A percentile compares a stretch with the other conserved stretches of the same genome.
These are phyloP conservation scores for Chrysanthemum seticuspe DNA, from an alignment of 129 eudicot species.

Conservation along the genomic window DNA sequence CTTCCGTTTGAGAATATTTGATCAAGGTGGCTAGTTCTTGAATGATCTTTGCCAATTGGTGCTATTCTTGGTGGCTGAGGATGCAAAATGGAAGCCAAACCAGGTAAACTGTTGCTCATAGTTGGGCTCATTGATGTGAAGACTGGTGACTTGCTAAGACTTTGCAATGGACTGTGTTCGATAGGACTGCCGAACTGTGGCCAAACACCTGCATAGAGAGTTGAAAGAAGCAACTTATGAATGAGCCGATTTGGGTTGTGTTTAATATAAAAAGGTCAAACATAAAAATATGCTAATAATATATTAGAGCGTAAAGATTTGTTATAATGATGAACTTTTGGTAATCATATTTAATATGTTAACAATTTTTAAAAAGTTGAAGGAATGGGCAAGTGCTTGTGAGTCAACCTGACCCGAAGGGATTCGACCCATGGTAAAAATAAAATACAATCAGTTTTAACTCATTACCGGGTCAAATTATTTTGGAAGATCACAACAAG, in stretches of 20 bases:
- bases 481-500: neutral
- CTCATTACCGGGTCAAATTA: too few species aligned
- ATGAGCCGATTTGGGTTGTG: neutral
- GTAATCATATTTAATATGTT: too few species aligned
- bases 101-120: slow-evolving; percentile 41
- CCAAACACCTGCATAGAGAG: slow-evolving; percentile 50
- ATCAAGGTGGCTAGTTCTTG: slow-evolving; percentile 37
- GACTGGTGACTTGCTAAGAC: slow-evolving; percentile 58
- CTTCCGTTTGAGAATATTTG: slow-evolving; percentile 40
- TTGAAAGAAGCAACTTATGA: neutral
- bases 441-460: neutral
- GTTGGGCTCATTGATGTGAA: slow-evolving; percentile 46
- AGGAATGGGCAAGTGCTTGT: too few species aligned
- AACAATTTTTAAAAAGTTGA: too few species aligned
- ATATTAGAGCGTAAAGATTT: too few species aligned
- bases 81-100: slow-evolving; percentile 58
- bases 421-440: too few species aligned
- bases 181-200: slow-evolving; percentile 60
- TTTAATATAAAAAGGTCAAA: neutral
- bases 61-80: slow-evolving; percentile 49
- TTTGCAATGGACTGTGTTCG: slow-evolving; percentile 49
- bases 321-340: too few species aligned
- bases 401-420: too few species aligned
- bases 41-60: slow-evolving; percentile 67
- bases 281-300: too few species aligned